Percentiles rank a stretch among this genome's conserved stretches.
These are phyloP conservation scores for Hyaloperonospora arabidopsidis DNA, from an alignment of 352 stramenopile genomes.

Conservation along the genomic window DNA sequence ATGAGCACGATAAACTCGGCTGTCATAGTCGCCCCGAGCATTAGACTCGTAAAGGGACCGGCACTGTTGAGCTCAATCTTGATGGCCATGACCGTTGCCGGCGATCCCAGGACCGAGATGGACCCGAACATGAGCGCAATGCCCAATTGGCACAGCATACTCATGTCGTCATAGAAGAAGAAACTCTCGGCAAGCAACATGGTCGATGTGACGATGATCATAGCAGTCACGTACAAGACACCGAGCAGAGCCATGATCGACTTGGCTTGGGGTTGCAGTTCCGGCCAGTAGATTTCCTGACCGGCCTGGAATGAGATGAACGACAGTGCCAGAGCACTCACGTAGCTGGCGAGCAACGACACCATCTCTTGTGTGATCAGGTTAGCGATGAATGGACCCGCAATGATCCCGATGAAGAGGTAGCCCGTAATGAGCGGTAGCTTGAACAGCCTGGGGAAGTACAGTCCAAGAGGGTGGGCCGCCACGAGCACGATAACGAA, in stretches of 20 bases:
- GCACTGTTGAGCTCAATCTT: slow-evolving; percentile 69
- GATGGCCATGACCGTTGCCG: slow-evolving; percentile 63
- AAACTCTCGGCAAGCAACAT: slow-evolving; percentile 26
- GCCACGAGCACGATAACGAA: slow-evolving; percentile 53
- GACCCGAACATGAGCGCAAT: slow-evolving; percentile 31
- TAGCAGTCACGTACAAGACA: slow-evolving; percentile 39
- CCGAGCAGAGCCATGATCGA: slow-evolving; percentile 43
- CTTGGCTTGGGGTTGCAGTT: slow-evolving; percentile 50
- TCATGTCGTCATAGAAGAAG: slow-evolving; percentile 48
- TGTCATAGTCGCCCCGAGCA: slow-evolving; percentile 62
- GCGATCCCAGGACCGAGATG: slow-evolving; percentile 51
- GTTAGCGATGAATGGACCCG: slow-evolving; percentile 47
- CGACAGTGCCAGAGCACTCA: slow-evolving; percentile 53
- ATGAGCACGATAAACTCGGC: slow-evolving; percentile 66
- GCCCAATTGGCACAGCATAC: slow-evolving; percentile 31
- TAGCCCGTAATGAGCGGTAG: slow-evolving; percentile 65
- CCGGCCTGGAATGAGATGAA: slow-evolving; percentile 70
- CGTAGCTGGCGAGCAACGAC: slow-evolving; percentile 35
- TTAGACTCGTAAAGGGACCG: slow-evolving; percentile 64
- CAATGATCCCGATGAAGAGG: slow-evolving; percentile 45
- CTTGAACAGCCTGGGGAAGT: slow-evolving; percentile 49
- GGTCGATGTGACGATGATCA: slow-evolving; percentile 37
- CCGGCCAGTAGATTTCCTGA: slow-evolving; percentile 56
- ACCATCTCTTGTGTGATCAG: slow-evolving; percentile 32
- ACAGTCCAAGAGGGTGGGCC: slow-evolving; percentile 47